These are phyloP conservation scores for Phialocephala sp. DNA, from an alignment of 2,329 filamentous ascomycete genomes.

Conservation along the genomic window DNA sequence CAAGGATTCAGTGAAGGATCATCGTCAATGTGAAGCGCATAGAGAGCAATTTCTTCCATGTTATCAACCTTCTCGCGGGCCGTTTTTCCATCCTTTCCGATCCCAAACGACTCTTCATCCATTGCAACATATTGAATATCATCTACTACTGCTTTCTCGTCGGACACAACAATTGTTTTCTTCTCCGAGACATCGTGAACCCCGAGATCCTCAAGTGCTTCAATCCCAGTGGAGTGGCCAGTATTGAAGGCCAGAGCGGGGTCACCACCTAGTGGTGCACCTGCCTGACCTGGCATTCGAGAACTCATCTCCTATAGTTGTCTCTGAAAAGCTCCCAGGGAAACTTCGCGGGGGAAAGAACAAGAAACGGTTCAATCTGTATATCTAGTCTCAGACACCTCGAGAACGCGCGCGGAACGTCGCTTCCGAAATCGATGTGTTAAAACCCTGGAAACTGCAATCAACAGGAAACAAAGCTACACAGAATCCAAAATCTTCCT, in stretches of 20 bases:
- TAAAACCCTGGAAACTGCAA: neutral
- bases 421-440: neutral
- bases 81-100: slow-evolving; percentile 18
- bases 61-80: slow-evolving; percentile 8
- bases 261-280: slow-evolving; percentile 19
- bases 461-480: neutral
- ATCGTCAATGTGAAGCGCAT: slow-evolving; percentile 45
- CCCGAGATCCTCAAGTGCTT: slow-evolving; percentile 22
- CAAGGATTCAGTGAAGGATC: slow-evolving; percentile 44
- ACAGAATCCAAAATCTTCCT: neutral
- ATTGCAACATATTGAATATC: slow-evolving; percentile 18
- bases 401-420: neutral
- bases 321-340: neutral
- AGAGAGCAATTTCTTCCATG: slow-evolving; percentile 22
- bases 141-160: neutral
- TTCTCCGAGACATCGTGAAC: slow-evolving; percentile 23
- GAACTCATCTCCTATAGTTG: slow-evolving; percentile 15
- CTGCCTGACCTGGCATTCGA: slow-evolving; percentile 23
- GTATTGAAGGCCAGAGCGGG: slow-evolving; percentile 23
- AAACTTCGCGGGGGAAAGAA: neutral
- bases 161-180: slow-evolving; percentile 4
- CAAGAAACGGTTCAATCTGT: neutral
- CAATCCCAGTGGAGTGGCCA: slow-evolving; percentile 20
- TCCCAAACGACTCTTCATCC: slow-evolving; percentile 18
- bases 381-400: neutral